A percentile compares a stretch with the other conserved stretches of the same genome.
phyloP scores from a whole-genome alignment of 2,329 filamentous ascomycete species.

The Alternaria angustiovoidea region DNA sequence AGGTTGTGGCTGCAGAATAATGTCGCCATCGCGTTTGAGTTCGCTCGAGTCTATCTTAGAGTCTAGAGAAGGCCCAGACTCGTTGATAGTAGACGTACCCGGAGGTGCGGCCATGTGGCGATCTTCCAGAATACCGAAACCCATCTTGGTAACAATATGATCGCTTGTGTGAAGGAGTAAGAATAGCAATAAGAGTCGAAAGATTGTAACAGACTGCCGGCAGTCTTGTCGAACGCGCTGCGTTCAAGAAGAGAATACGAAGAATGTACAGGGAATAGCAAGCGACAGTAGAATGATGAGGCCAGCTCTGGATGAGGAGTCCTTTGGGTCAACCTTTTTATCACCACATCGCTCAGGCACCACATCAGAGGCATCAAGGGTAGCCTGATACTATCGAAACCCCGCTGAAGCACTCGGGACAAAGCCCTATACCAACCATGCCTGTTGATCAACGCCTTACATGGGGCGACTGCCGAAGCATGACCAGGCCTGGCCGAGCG shows the following conservation, averaged over 20 bases:
- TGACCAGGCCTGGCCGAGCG: neutral
- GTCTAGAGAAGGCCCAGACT: conserved; percentile 17
- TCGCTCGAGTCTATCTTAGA: conserved; percentile 25
- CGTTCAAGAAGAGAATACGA: neutral
- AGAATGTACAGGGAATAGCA: neutral
- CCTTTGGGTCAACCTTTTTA: conserved; percentile 11
- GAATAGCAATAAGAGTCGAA: neutral
- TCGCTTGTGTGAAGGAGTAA: neutral
- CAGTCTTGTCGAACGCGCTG: conserved; percentile 24
- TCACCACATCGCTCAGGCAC: conserved; percentile 9
- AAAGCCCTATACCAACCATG: conserved; percentile 3
- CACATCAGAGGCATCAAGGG: conserved; percentile 2
- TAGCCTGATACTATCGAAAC: conserved; percentile 18
- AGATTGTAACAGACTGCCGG: conserved; percentile 31
- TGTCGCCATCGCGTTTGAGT: conserved; percentile 62
- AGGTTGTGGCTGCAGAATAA: conserved; percentile 89
- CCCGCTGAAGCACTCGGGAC: conserved; percentile 14
- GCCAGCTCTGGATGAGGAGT: conserved; percentile 12
- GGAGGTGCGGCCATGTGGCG: conserved; percentile 41
- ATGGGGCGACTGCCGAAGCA: conserved; percentile 8
- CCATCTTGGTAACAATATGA: conserved; percentile 30
- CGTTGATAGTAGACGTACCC: conserved; percentile 42
- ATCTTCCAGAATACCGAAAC: conserved; percentile 43
- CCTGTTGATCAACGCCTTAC: neutral
- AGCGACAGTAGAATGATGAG: conserved; percentile 5